A percentile compares a stretch with the other conserved stretches of the same genome.
phyloP scores from a whole-genome alignment of 805 yeast genomes.

The Saturnispora bothae region DNA sequence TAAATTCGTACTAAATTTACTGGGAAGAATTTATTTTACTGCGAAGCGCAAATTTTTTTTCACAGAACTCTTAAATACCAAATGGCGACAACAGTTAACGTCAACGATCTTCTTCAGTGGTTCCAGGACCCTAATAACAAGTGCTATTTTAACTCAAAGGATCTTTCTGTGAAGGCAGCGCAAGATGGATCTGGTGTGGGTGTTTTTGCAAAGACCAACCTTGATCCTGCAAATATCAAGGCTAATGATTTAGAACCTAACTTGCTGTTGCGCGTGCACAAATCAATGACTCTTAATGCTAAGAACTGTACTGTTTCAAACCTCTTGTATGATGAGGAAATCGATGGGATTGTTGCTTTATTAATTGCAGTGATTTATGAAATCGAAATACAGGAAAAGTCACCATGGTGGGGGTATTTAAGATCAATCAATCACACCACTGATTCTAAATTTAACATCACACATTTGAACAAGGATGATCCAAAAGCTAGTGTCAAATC shows the following conservation, averaged over 20 bases:
- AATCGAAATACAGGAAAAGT: constrained; percentile 37
- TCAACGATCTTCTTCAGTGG: constrained; percentile 37
- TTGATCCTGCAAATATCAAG: constrained; percentile 20
- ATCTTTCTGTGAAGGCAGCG: constrained; percentile 37
- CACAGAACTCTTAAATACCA: background rate
- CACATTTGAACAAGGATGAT: constrained; percentile 1
- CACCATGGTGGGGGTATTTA: constrained; percentile 78
- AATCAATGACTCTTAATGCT: constrained; percentile 44
- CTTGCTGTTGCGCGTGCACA: constrained; percentile 50
- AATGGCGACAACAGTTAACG: constrained; percentile 25
- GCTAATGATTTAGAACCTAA: constrained; percentile 14
- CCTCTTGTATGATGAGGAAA: constrained; percentile 45
- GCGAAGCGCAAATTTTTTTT: constrained; percentile 3
- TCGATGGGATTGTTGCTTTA: constrained; percentile 58
- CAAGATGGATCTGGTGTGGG: constrained; percentile 49
- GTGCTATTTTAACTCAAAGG: constrained; percentile 42
- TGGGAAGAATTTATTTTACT: constrained; percentile 2
- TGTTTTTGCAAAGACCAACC: constrained; percentile 42
- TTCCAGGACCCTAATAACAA: constrained; percentile 34
- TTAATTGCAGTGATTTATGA: constrained; percentile 69
- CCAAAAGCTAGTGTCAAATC: constrained; percentile 11
- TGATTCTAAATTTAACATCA: constrained; percentile 3
- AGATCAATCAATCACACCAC: constrained; percentile 32
- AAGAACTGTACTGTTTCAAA: constrained; percentile 57
- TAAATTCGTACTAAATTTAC: no score